A percentile compares a stretch with the other conserved stretches of the same genome.
phyloP scores from a whole-genome alignment of 2,329 filamentous ascomycete genomes.

The Diaporthe australafricana region DNA sequence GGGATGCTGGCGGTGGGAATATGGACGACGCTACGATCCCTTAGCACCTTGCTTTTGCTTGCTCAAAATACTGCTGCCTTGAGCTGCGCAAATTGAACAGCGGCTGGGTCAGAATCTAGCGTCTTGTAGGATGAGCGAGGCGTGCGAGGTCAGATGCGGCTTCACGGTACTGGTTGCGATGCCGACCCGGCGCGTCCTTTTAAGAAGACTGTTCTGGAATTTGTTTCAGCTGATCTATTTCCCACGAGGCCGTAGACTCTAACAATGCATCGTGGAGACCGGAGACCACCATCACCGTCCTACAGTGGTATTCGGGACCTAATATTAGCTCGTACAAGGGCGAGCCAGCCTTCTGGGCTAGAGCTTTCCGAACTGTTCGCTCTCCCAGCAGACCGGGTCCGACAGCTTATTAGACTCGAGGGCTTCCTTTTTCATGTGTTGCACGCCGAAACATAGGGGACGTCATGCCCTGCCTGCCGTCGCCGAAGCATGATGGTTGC shows the following conservation, averaged over 20 bases:
- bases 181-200: background rate
- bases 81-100: background rate
- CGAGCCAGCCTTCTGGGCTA: background rate
- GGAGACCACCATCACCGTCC: conserved; percentile 18
- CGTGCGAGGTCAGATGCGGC: background rate
- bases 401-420: background rate
- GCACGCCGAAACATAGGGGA: conserved; percentile 20
- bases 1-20: background rate
- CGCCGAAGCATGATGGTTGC: background rate
- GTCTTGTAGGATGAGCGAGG: background rate
- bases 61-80: conserved; percentile 22
- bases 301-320: conserved; percentile 18
- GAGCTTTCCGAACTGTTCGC: background rate
- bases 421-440: conserved; percentile 2
- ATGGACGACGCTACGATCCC: background rate
- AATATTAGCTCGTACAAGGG: conserved; percentile 2
- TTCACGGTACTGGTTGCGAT: background rate
- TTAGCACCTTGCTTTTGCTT: background rate
- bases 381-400: conserved; percentile 20
- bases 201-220: conserved; percentile 17
- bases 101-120: conserved; percentile 8
- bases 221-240: conserved; percentile 21
- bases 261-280: conserved; percentile 1
- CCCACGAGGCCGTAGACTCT: conserved; percentile 11
- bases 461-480: conserved; percentile 18